These are phyloP conservation scores for Lavandula angustifolia DNA, from an alignment of 257 asterid genomes.

Conservation along the genomic window DNA sequence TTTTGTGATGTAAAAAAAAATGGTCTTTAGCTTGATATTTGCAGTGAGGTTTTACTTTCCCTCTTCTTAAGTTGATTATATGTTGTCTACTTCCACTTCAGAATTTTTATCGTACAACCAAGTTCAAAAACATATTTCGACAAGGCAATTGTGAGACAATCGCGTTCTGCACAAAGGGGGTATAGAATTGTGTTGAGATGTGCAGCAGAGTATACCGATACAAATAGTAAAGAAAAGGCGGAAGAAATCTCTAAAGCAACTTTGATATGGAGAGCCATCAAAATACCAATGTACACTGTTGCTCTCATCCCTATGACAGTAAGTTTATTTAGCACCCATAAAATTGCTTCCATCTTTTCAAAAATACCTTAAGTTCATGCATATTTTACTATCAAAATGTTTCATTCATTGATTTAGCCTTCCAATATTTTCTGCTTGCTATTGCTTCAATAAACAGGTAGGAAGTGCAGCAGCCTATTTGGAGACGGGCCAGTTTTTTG, in stretches of 20 bases:
- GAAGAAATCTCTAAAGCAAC: slow-evolving; percentile 58
- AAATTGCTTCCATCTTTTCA: not conserved
- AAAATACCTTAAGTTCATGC: not conserved
- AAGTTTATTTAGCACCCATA: slow-evolving; percentile 32
- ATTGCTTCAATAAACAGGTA: slow-evolving; percentile 50
- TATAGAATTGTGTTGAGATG: slow-evolving; percentile 32
- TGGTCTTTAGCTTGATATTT: not conserved
- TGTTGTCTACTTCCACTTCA: slow-evolving; percentile 35
- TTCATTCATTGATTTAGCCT: not conserved
- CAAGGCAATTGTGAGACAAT: slow-evolving; percentile 27
- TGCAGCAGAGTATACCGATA: slow-evolving; percentile 35
- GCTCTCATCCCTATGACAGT: slow-evolving; percentile 82
- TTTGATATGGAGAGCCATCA: slow-evolving; percentile 85
- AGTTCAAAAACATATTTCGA: slow-evolving; percentile 22
- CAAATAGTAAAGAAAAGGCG: slow-evolving; percentile 34
- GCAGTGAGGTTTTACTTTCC: not conserved
- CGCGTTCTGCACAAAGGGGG: slow-evolving; percentile 26
- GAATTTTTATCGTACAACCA: slow-evolving; percentile 43
- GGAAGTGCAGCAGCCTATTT: slow-evolving; percentile 93
- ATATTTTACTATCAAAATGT: not conserved
- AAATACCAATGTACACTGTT: slow-evolving; percentile 66
- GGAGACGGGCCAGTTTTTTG: slow-evolving; percentile 62
- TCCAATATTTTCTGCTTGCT: not conserved
- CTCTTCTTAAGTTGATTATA: not conserved
- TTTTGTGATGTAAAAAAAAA: not conserved